These are phyloP conservation scores for Juglanconis oblonga DNA, from an alignment of 2,329 filamentous ascomycete species.

Conservation along the genomic window DNA sequence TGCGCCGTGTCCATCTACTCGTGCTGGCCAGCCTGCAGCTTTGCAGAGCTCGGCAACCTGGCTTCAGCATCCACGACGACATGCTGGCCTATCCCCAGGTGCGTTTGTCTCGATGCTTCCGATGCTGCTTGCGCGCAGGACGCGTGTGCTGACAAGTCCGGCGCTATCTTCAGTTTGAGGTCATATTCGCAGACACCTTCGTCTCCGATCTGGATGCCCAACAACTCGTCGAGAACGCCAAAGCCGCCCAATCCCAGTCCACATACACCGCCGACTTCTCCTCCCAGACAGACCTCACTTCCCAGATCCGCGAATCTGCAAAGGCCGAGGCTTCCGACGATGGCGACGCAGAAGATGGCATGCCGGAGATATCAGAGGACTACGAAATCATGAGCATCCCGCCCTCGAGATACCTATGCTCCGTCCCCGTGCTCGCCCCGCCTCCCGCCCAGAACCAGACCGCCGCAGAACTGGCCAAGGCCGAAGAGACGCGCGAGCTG, in stretches of 20 bases:
- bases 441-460: slow-evolving; percentile 59
- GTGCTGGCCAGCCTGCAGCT: slow-evolving; percentile 45
- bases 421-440: slow-evolving; percentile 68
- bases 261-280: slow-evolving; percentile 40
- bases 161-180: slow-evolving; percentile 67
- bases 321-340: slow-evolving; percentile 29
- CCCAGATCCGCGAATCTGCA: slow-evolving; percentile 33
- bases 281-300: slow-evolving; percentile 38
- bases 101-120: slow-evolving; percentile 27
- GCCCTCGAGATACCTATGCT: slow-evolving; percentile 75
- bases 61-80: slow-evolving; percentile 87
- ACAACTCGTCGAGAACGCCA: slow-evolving; percentile 48
- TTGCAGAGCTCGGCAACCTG: slow-evolving; percentile 45
- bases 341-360: slow-evolving; percentile 29
- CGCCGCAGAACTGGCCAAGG: slow-evolving; percentile 63
- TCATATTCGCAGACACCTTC: slow-evolving; percentile 71
- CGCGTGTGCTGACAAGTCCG: neutral
- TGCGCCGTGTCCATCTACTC: slow-evolving; percentile 48
- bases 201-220: slow-evolving; percentile 70
- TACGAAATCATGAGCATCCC: slow-evolving; percentile 76
- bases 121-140: neutral
- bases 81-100: slow-evolving; percentile 85
- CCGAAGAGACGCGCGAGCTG: slow-evolving; percentile 77
- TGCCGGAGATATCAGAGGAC: slow-evolving; percentile 36
- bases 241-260: slow-evolving; percentile 25